A percentile compares a stretch with the other conserved stretches of the same genome.
Evolutionary conservation across 2,329 filamentous ascomycete genomes (phyloP).

Genomic region (Alternaria metachromatica): DNA sequence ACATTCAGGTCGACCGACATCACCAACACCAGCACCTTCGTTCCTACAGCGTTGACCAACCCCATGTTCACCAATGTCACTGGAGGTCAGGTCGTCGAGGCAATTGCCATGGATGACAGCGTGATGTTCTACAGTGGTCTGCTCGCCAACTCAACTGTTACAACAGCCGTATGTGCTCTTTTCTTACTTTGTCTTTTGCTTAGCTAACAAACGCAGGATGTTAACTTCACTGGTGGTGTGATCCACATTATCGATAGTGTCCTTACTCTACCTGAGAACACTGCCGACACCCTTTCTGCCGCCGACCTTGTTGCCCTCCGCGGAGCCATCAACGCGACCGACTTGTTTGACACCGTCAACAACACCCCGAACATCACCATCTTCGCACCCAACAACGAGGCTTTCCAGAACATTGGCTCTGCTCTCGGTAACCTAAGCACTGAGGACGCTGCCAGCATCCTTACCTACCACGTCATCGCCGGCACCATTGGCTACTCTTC

Average conservation of each 20-base stretch:
- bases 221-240: conserved; percentile 55
- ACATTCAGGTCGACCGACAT: conserved; percentile 51
- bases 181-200: background rate
- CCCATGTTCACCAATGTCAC: conserved; percentile 64
- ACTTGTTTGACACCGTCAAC: conserved; percentile 53
- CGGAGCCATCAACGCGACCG: conserved; percentile 50
- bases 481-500: conserved; percentile 62
- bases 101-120: conserved; percentile 49
- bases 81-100: conserved; percentile 64
- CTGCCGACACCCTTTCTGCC: conserved; percentile 40
- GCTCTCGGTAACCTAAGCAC: conserved; percentile 56
- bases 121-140: conserved; percentile 62
- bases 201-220: conserved; percentile 38
- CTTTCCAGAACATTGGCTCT: conserved; percentile 65
- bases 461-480: conserved; percentile 70
- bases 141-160: conserved; percentile 57
- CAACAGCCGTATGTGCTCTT: conserved; percentile 53
- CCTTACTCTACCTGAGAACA: conserved; percentile 48
- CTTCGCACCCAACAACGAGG: conserved; percentile 68
- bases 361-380: conserved; percentile 62
- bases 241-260: conserved; percentile 57
- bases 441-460: conserved; percentile 58
- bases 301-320: conserved; percentile 50
- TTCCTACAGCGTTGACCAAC: conserved; percentile 59
- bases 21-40: conserved; percentile 52